Evolutionary conservation across 352 stramenopile species (phyloP), one percentile per base, ranked within the genome.

Genomic region (Phytophthora cactorum): DNA sequence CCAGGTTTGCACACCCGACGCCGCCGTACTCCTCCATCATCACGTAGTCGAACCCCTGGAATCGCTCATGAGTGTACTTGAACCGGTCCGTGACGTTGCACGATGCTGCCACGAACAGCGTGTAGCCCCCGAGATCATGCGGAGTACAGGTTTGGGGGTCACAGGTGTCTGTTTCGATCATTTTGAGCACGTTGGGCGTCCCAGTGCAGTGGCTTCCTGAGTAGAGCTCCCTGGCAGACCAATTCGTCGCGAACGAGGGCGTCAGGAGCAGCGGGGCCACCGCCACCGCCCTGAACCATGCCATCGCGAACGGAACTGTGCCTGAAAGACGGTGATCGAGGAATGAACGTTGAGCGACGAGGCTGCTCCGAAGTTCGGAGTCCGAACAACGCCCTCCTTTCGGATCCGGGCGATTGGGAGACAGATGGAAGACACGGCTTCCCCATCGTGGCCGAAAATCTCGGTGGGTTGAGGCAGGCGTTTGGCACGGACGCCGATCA

Each of bases 1-100:
- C 38, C 45, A 78, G 54, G 32, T 67, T 34, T n/a, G 66, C 17
- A 10, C 70, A 78, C 1, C 47, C 52, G 39, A 32, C 43, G n/a
- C 50, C 59, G 5, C n/a, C 45, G 49, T 75, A 78, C 22, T 69
- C 61, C 41, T 75, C 70, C 66, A 78, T 75, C 47, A 78, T 72
- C 4, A 78, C 62, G 53, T 70, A 75, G 66, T 68, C 62, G 62
- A 72, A 66, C 0, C 29, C 70, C 10, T 56, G 55, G 44, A 78
- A 75, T 6, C 46, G 39, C 5, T 75, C 57, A n/a, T 61, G 14
- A 1, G 60, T 69, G 31, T 70, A 78, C 28, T 65, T 41, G 66
- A 78, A 78, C 11, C 70, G 66, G 34, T 78, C 66, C 2, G 52
- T 63, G 34, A 78, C 28, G 44, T 78, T 75, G 44, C 66, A 75